These are phyloP conservation scores for Aphanomyces invadans DNA, from an alignment of 352 stramenopile species.

Conservation along the genomic window DNA sequence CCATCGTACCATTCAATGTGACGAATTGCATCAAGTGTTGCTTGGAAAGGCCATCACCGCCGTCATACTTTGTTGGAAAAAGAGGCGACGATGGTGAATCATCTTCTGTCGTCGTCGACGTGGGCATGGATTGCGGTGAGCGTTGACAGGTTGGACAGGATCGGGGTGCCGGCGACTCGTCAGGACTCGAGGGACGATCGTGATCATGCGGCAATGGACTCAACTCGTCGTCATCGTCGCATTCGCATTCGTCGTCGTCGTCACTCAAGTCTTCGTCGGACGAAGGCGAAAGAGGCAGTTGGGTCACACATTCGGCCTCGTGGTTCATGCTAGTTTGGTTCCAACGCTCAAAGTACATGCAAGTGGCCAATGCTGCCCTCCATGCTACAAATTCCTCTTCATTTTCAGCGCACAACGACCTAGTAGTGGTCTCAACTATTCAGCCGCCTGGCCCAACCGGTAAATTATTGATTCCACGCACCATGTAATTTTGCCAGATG, in stretches of 20 bases:
- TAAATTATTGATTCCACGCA: not conserved
- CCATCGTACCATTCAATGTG: not conserved
- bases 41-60: too few relatives aligned
- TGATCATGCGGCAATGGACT: too few relatives aligned
- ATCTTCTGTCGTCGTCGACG: not conserved
- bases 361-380: not conserved
- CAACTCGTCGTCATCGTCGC: not conserved
- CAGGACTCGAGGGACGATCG: too few relatives aligned
- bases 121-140: too few relatives aligned
- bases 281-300: not conserved
- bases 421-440: too few relatives aligned
- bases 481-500: not conserved
- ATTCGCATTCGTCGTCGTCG: conserved; percentile 3
- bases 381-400: conserved; percentile 9
- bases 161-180: too few relatives aligned
- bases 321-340: too few relatives aligned
- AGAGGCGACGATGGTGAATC: not conserved
- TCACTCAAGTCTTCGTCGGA: conserved; percentile 1
- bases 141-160: too few relatives aligned
- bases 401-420: conserved; percentile 4
- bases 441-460: too few relatives aligned
- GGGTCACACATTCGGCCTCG: not conserved
- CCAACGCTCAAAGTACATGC: conserved; percentile 4
- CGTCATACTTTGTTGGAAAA: too few relatives aligned
- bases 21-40: not conserved